A percentile compares a stretch with the other conserved stretches of the same genome.
phyloP scores from a whole-genome alignment of 768 basidiomycete genomes.

The Lactarius psammicola region DNA sequence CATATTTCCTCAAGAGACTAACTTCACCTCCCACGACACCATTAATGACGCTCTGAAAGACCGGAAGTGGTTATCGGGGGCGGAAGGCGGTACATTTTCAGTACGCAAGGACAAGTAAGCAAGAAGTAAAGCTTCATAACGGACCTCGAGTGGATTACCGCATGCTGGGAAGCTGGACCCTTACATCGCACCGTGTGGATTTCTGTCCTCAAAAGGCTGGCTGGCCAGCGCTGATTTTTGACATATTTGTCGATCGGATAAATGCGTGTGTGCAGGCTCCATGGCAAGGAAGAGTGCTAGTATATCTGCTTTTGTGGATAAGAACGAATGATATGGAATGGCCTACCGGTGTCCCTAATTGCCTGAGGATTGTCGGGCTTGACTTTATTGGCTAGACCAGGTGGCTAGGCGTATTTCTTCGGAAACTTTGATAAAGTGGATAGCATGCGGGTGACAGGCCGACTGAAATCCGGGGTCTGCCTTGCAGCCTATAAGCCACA shows the following conservation, averaged over 20 bases:
- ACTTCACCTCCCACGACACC: neutral
- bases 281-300: constrained; percentile 1
- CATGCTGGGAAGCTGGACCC: constrained; percentile 16
- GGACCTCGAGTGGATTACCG: neutral
- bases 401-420: constrained; percentile 1
- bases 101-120: neutral
- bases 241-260: neutral
- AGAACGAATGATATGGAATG: neutral
- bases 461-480: neutral
- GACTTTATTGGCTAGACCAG: constrained; percentile 15
- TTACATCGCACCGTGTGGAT: constrained; percentile 2
- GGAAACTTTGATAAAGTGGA: constrained; percentile 14
- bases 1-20: neutral
- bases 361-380: neutral
- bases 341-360: neutral
- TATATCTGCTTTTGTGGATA: neutral
- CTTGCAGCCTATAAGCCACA: neutral
- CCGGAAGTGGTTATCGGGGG: neutral
- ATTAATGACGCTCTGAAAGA: neutral
- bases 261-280: neutral
- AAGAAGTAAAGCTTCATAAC: neutral
- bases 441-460: neutral
- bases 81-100: neutral
- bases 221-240: neutral
- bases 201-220: constrained; percentile 5